Conservation (phyloP, 192 early-diverging fungal species). For the Kickxella alabastrina region DNA sequence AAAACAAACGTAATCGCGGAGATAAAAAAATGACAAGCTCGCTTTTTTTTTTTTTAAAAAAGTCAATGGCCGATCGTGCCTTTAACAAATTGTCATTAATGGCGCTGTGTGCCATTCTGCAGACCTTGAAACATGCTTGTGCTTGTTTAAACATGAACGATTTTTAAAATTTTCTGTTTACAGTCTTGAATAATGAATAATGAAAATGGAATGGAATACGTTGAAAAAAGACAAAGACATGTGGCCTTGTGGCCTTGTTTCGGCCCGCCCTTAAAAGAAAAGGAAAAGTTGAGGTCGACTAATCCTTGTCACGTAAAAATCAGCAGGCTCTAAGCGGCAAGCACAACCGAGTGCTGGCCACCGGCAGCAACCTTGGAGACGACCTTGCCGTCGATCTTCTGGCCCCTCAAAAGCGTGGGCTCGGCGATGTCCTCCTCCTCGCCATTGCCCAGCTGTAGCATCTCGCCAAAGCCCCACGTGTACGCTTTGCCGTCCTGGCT, state of each 20-base stretch:
- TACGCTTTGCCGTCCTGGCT: constrained; percentile 61
- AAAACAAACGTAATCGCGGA: too few species aligned
- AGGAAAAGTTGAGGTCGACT: background rate
- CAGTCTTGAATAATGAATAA: too few species aligned
- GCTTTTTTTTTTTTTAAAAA: too few species aligned
- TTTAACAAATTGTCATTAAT: too few species aligned
- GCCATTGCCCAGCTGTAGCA: constrained; percentile 77
- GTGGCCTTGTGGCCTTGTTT: too few species aligned
- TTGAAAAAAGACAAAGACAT: constrained; percentile 1
- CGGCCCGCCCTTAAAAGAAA: background rate
- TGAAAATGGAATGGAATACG: constrained; percentile 5
- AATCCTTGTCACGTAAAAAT: background rate
- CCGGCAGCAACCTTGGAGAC: constrained; percentile 67
- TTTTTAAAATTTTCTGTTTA: too few species aligned
- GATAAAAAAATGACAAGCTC: too few species aligned
- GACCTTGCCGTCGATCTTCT: constrained; percentile 64
- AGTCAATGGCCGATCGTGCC: too few species aligned
- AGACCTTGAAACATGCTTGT: too few species aligned
- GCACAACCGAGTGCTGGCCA: constrained; percentile 63
- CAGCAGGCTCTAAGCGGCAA: constrained; percentile 19
- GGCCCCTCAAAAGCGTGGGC: constrained; percentile 61
- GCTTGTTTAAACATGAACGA: too few species aligned
- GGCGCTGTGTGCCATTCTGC: too few species aligned
- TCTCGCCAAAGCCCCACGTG: constrained; percentile 88
- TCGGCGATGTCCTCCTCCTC: constrained; percentile 66